Base-by-base conservation (phyloP, 169 alveolate genomes). In the Babesia bigemina region DNA sequence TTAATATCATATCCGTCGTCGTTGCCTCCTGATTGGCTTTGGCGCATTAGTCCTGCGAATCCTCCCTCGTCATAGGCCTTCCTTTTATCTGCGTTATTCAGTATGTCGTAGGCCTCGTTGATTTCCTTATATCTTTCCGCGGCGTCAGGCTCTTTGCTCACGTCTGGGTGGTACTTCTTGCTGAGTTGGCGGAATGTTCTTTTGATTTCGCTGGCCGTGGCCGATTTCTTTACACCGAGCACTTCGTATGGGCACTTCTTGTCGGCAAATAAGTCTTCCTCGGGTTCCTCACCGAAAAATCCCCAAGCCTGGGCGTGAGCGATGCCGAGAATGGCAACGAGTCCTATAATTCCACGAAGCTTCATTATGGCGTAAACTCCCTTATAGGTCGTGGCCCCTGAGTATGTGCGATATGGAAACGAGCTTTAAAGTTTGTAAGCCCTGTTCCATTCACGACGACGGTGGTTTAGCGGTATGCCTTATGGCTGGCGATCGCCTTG, bases 131-230 rank as follows among this genome's bases (percentile, higher is more conserved):
- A 95, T 55, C 84, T 86, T n/a, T 90, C 93, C 61, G 89, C 94
- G 47, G 93, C 95, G 56, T 92, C 95, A 36, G 78, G 85, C 57
- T 88, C 92, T 76, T 86, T 92, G 79, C 86, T 91, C 22, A 86
- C 77, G 79, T 96, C 99, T 29, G 99, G 99, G 75, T 96, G 99
- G 63, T 89, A 93, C 86, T 93, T 91, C 70, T 87, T 82, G 56
- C 94, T 87, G 52, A 89, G 69, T 48, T 77, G 84, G 36, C 86
- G 63, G 76, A 94, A 97, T 44, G 99, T 97, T 77, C 95, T 95
- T 71, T 95, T 96, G 45, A 97, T 95, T 49, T 95, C 97, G 47
- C 90, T 91, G 24, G 87, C 76, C 9, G 92, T 85, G 52, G 96
- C 93, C 29, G 86, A 61, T 65, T 86, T 86, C 8, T 73, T 39